Evolutionary conservation across 371 early-diverging fungal genomes (phyloP).

Genomic region (Mortierella sp.): DNA sequence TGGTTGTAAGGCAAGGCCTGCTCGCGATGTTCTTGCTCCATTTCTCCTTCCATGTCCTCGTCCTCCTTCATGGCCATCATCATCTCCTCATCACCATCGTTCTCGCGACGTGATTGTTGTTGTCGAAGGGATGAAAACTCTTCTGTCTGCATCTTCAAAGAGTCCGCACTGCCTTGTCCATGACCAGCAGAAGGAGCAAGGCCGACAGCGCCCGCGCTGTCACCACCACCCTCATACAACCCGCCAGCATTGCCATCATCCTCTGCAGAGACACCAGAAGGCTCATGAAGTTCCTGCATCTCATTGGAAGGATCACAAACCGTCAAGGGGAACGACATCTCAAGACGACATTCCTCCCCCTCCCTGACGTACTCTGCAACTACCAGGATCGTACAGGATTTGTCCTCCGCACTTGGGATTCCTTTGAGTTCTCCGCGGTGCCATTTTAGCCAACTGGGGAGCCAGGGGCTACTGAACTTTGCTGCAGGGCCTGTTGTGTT

Average conservation of each 20-base stretch:
- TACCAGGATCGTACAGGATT: slow-evolving; percentile 63
- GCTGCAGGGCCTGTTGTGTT: slow-evolving; percentile 65
- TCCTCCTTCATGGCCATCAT: slow-evolving; percentile 5
- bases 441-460: slow-evolving; percentile 78
- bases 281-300: background rate
- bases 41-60: slow-evolving; percentile 4
- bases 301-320: slow-evolving; percentile 50
- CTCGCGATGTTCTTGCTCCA: background rate
- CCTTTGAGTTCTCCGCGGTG: slow-evolving; percentile 71
- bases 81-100: slow-evolving; percentile 22
- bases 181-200: background rate
- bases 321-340: slow-evolving; percentile 58
- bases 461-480: slow-evolving; percentile 71
- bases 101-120: slow-evolving; percentile 12
- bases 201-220: background rate
- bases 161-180: background rate
- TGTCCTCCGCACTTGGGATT: slow-evolving; percentile 64
- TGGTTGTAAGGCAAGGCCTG: background rate
- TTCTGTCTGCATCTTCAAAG: background rate
- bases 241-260: background rate
- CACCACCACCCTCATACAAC: background rate
- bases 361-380: slow-evolving; percentile 74
- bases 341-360: slow-evolving; percentile 58
- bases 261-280: background rate
- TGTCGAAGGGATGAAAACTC: slow-evolving; percentile 14